phyloP scores from a whole-genome alignment of 2,329 filamentous ascomycete genomes.

The Aspergillus sp. region DNA sequence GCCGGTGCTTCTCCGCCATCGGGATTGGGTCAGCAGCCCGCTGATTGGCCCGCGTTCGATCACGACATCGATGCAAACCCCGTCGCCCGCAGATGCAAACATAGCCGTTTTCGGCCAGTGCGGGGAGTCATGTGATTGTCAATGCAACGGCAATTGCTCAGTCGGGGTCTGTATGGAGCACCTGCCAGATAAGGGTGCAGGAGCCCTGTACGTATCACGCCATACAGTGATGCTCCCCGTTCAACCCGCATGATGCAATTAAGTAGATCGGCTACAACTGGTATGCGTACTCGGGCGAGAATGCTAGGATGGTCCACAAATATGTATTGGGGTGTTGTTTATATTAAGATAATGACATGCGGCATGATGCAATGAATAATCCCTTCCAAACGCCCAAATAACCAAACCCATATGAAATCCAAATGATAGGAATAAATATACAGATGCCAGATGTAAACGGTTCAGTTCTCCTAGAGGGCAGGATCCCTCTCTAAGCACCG shows the following conservation, averaged over 20 bases:
- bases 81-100: background rate
- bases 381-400: constrained; percentile 13
- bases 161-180: too few relatives aligned
- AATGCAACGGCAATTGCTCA: background rate
- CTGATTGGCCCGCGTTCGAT: constrained; percentile 36
- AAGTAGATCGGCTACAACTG: too few relatives aligned
- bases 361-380: constrained; percentile 10
- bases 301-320: too few relatives aligned
- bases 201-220: too few relatives aligned
- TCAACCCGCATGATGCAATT: too few relatives aligned
- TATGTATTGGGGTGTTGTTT: background rate
- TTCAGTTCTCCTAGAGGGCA: too few relatives aligned
- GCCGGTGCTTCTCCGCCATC: constrained; percentile 26
- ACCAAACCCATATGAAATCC: constrained; percentile 13
- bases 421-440: constrained; percentile 14
- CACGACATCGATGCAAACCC: constrained; percentile 41
- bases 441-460: constrained; percentile 14
- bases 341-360: background rate
- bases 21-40: constrained; percentile 28
- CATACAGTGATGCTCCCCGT: too few relatives aligned
- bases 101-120: constrained; percentile 15
- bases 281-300: too few relatives aligned
- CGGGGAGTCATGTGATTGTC: constrained; percentile 25
- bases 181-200: too few relatives aligned
- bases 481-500: background rate